Evolutionary conservation across 139 green algal species (phyloP), one percentile per base, ranked within the genome.

Genomic region (Mesostigma viride): DNA sequence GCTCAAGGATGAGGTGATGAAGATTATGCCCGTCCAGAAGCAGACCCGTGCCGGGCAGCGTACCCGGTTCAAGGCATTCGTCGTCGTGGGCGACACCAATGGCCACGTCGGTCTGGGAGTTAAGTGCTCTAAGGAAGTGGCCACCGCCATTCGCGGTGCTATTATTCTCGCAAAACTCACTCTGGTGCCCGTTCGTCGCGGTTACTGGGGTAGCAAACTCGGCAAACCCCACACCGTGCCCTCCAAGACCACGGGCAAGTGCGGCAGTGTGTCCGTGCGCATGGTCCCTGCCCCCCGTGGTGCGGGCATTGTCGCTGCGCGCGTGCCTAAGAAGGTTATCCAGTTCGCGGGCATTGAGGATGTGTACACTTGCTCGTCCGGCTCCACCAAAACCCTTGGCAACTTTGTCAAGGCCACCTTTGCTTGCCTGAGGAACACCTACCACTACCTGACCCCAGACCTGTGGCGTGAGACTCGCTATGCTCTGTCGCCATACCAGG

Each of bases 1-100:
- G 17, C 58, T 84, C 17, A 78, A 73, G 68, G 71, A 77, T 26
- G 71, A 77, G 58, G 40, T 53, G 20, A 97, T 99, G 94, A 97
- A 99, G 88, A 99, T 99, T 75, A 99, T 99, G 94, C 94, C 94
- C 35, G 94, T 99, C 72, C 94, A 99, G 86, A 99, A 99, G 89
- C 94, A 99, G 87, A 99, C 94, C 6, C 89, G 94, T 53, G 94
- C 94, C 34, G 94, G 94, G n/a, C 92, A 98, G 87, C 85, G 94
- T 63, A 99, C 92, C 3, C 85, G 94, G 64, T 99, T 99, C 88
- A 99, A 99, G 87, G 93, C 94, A 2, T 99, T 99, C 81, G 94
- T 99, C 27, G 85, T 95, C 26, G 94, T 99, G 36, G 94, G 94
- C n/a, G 94, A 99, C 86, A 77, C 71, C 82, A 96, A 98, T 76